Conservation (phyloP, 2,329 filamentous ascomycete species). For the Colletotrichum paranaense region DNA sequence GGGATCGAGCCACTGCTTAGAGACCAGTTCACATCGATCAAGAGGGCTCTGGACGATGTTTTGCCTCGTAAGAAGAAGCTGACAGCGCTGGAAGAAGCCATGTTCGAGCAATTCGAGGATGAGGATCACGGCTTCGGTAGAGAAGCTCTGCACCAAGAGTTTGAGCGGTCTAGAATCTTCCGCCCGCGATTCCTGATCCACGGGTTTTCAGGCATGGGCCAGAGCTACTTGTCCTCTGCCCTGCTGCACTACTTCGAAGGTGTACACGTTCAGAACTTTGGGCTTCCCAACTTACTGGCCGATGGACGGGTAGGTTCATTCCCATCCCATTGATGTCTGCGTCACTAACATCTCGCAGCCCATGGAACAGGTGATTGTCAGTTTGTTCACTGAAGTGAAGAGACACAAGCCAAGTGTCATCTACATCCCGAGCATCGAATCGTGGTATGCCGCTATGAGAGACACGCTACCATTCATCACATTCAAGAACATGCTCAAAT, state of each 20-base stretch:
- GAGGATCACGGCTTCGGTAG: constrained; percentile 86
- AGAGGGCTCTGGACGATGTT: constrained; percentile 76
- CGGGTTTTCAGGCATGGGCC: constrained; percentile 91
- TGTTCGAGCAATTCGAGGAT: constrained; percentile 88
- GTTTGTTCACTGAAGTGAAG: constrained; percentile 91
- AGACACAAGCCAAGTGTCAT: constrained; percentile 96
- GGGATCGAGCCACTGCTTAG: constrained; percentile 84
- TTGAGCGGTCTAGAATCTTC: constrained; percentile 89
- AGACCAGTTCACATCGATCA: constrained; percentile 76
- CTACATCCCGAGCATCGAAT: constrained; percentile 89
- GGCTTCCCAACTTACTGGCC: constrained; percentile 86
- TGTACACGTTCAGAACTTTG: constrained; percentile 93
- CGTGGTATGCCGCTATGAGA: constrained; percentile 79
- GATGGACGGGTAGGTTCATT: constrained; percentile 75
- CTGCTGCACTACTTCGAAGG: constrained; percentile 92
- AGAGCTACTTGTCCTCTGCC: constrained; percentile 87
- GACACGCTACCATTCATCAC: constrained; percentile 79
- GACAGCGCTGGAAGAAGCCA: constrained; percentile 92
- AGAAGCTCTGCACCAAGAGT: constrained; percentile 80
- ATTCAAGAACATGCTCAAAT: constrained; percentile 84
- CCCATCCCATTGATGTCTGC: background rate
- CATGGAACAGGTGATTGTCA: constrained; percentile 88
- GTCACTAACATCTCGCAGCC: constrained; percentile 55
- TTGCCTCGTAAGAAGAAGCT: constrained; percentile 87
- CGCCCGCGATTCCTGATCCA: constrained; percentile 86